phyloP scores from a whole-genome alignment of 495 filamentous ascomycete genomes.

The Penicillium bovifimosum region DNA sequence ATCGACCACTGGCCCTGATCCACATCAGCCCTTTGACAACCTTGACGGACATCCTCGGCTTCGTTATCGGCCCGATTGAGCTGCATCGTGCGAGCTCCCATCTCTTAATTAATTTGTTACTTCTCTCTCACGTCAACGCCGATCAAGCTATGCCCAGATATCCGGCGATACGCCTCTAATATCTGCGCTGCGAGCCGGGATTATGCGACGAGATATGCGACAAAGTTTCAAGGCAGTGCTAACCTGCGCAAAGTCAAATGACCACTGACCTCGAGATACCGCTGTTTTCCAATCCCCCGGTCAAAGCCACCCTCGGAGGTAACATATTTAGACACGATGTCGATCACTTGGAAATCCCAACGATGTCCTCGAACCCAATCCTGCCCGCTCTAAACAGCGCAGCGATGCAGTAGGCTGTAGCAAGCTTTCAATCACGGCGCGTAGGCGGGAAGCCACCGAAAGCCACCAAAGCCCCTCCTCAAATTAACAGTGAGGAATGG shows the following conservation, averaged over 20 bases:
- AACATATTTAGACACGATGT: background rate
- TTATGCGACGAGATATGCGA: background rate
- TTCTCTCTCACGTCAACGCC: background rate
- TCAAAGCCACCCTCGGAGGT: background rate
- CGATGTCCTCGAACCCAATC: background rate
- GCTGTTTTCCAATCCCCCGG: too few relatives aligned
- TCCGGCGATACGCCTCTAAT: background rate
- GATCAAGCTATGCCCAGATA: constrained; percentile 2
- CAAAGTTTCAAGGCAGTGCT: too few relatives aligned
- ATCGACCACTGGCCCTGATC: constrained; percentile 1
- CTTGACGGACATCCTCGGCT: background rate
- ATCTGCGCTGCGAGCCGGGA: background rate
- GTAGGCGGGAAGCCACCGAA: background rate
- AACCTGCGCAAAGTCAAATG: too few relatives aligned
- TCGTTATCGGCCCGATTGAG: constrained; percentile 1
- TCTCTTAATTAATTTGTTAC: background rate
- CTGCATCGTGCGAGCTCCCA: background rate
- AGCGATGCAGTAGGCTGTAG: background rate
- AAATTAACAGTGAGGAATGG: background rate
- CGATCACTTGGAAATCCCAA: background rate
- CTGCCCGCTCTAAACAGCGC: background rate
- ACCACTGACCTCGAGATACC: too few relatives aligned
- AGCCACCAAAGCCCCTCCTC: background rate
- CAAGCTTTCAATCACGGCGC: background rate
- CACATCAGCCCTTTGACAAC: background rate